Percentiles rank a stretch among this genome's conserved stretches.
phyloP scores from a whole-genome alignment of 495 filamentous ascomycete species.

The Podospora bellae-mahoneyi region DNA sequence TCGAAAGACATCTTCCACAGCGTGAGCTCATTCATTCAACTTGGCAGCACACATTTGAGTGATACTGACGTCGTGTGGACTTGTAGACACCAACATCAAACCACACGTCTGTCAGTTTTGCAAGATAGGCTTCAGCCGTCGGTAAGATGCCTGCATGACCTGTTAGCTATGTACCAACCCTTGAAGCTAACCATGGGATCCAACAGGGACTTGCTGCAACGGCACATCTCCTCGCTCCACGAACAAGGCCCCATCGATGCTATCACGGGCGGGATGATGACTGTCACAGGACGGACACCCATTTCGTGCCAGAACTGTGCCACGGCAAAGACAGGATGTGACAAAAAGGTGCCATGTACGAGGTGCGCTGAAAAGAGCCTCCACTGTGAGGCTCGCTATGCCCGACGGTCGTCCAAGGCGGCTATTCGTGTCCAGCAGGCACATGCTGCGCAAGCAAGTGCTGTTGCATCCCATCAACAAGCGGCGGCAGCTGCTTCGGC shows the following conservation, averaged over 20 bases:
- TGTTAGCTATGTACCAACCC: background rate
- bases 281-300: constrained; percentile 39
- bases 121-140: constrained; percentile 59
- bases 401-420: constrained; percentile 53
- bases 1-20: constrained; percentile 59
- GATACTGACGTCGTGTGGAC: constrained; percentile 23
- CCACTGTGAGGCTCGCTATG: constrained; percentile 52
- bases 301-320: constrained; percentile 60
- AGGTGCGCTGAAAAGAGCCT: constrained; percentile 58
- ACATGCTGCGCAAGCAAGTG: constrained; percentile 26
- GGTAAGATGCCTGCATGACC: constrained; percentile 38
- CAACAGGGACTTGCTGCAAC: constrained; percentile 56
- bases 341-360: constrained; percentile 61
- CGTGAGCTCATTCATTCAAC: constrained; percentile 44
- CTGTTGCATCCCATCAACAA: constrained; percentile 5
- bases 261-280: constrained; percentile 36
- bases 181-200: constrained; percentile 22
- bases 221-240: constrained; percentile 54
- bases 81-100: constrained; percentile 62
- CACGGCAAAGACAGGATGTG: constrained; percentile 64
- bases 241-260: constrained; percentile 43
- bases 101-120: constrained; percentile 58
- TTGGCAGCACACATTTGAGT: background rate
- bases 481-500: no score
- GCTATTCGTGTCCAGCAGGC: constrained; percentile 35